Percentiles rank a stretch among this genome's conserved stretches.
phyloP scores from a whole-genome alignment of 2,329 filamentous ascomycete genomes.

The Paramyrothecium roridum region DNA sequence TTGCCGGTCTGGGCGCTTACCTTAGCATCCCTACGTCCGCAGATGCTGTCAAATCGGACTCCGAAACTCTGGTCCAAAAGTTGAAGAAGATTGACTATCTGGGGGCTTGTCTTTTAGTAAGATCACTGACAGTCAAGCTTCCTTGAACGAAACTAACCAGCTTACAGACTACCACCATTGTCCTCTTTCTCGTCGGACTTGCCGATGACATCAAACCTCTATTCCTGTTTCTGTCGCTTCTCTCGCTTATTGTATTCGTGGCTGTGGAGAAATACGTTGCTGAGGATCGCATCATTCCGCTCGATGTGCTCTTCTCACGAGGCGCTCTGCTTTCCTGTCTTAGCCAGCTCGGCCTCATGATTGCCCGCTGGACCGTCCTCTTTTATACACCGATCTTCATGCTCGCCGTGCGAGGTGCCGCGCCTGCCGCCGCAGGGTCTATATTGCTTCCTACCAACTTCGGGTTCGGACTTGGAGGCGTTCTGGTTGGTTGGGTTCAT shows the following conservation, averaged over 20 bases:
- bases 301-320: conserved; percentile 65
- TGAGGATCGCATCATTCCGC: conserved; percentile 70
- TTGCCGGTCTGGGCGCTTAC: conserved; percentile 60
- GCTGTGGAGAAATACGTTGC: conserved; percentile 62
- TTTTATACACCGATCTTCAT: conserved; percentile 82
- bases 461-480: conserved; percentile 72
- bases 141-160: conserved; percentile 9
- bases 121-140: conserved; percentile 11
- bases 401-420: conserved; percentile 69
- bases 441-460: conserved; percentile 79
- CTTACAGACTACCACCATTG: conserved; percentile 56
- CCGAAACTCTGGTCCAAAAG: conserved; percentile 42
- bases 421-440: conserved; percentile 67
- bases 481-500: conserved; percentile 72
- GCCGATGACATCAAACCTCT: conserved; percentile 58
- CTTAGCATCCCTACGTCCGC: conserved; percentile 55
- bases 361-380: conserved; percentile 73
- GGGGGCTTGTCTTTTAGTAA: conserved; percentile 64
- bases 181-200: conserved; percentile 70
- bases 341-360: conserved; percentile 75
- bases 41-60: conserved; percentile 6
- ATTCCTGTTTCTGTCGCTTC: conserved; percentile 58
- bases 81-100: conserved; percentile 70
- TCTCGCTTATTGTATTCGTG: conserved; percentile 50
- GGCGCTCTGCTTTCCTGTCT: conserved; percentile 72